phyloP scores from a whole-genome alignment of 768 basidiomycete species.

The Saitozyma podzolica region DNA sequence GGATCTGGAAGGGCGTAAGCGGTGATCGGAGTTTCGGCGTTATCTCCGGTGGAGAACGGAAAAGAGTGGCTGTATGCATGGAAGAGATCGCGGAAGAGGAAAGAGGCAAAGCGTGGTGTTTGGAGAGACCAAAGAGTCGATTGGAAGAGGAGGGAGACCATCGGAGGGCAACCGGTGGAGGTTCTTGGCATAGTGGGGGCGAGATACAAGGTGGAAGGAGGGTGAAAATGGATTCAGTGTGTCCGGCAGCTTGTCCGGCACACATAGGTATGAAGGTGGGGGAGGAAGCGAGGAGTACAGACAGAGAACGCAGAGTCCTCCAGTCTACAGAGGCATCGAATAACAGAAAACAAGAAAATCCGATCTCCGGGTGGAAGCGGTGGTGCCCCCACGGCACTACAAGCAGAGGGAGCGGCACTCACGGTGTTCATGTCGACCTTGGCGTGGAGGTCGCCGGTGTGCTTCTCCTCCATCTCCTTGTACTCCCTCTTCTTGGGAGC shows the following conservation, averaged over 20 bases:
- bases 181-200: not conserved
- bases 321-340: not conserved
- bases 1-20: conserved; percentile 36
- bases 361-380: too few species aligned
- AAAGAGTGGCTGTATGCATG: conserved; percentile 1
- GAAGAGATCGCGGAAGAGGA: not conserved
- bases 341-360: not conserved
- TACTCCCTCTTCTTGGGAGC: conserved; percentile 48
- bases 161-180: not conserved
- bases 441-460: conserved; percentile 40
- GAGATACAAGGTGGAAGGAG: not conserved
- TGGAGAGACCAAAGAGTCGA: not conserved
- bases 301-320: not conserved
- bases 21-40: not conserved
- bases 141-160: not conserved
- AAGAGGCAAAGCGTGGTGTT: not conserved
- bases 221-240: too few species aligned
- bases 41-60: not conserved
- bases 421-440: conserved; percentile 51
- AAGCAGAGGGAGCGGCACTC: conserved; percentile 10
- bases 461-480: conserved; percentile 51
- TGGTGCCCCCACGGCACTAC: too few species aligned
- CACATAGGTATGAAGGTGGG: too few species aligned
- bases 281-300: not conserved
- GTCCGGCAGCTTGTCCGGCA: too few species aligned